Evolutionary conservation across 257 asterid species (phyloP), one percentile per base, ranked within the genome.

Genomic region (Penstemon davidsonii): DNA sequence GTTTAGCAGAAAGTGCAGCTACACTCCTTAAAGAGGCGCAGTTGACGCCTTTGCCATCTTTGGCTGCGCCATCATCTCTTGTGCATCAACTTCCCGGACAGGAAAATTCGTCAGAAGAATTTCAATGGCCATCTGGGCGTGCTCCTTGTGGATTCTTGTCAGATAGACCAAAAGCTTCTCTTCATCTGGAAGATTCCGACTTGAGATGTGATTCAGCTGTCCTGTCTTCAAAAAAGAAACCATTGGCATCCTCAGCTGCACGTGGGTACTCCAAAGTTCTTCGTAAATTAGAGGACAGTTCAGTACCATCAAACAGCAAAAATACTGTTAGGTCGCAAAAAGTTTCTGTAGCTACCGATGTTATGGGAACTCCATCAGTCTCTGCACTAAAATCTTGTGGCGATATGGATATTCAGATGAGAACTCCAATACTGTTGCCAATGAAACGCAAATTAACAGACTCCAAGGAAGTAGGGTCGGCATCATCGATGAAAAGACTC

Each of bases 81-180:
- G 75, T 89, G 49, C 88, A 94, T 78, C 95, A 90, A 72, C 66
- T 79, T 56, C 77, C 87, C 70, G 87, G 77, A 66, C 96, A 80
- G 77, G 99, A 94, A 80, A 51, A 88, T 43, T 76, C 85, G 4
- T 54, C 95, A 5, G 51, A 83, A 78, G 95, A 79, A 74, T 82
- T 80, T 52, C 99, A 88, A 55, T 94, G 97, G 99, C 99, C 99
- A 65, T 79, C 90, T 71, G 91, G 91, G 8, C 92, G 96, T 44
- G 73, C 86, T 45, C 71, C 92, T 64, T 62, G 82, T 67, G 97
- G 91, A 37, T 94, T 91, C 78, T 64, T 88, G 80, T 79, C 84
- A 8, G 96, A 80, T 71, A 94, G 83, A 80, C 60, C 85, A 42
- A 88, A 80, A 76, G 57, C 59, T 45, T 39, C 73, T 45, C 64